phyloP scores from a whole-genome alignment of 139 green algal species.

The Astrephomene gubernaculifera region DNA sequence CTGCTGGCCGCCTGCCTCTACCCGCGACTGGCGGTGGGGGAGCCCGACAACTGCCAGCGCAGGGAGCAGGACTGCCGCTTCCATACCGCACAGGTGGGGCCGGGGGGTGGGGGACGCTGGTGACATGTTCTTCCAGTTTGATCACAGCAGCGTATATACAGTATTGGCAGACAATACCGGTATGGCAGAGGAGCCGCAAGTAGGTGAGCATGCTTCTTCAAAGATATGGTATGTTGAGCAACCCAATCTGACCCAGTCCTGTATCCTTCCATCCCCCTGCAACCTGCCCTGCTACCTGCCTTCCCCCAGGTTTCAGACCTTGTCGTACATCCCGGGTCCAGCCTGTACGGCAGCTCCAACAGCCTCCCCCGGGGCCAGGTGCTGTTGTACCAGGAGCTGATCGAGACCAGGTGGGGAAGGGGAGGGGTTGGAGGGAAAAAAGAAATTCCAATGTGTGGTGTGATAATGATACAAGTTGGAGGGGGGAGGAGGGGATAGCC shows the following conservation, averaged over 20 bases:
- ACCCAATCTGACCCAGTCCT: too few species aligned
- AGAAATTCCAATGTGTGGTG: too few species aligned
- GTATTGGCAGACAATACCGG: too few species aligned
- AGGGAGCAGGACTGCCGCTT: constrained; percentile 47
- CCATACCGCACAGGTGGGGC: neutral
- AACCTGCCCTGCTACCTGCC: neutral
- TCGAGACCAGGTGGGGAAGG: constrained; percentile 47
- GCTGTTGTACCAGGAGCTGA: constrained; percentile 53
- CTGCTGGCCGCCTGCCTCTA: constrained; percentile 47
- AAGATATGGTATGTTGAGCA: too few species aligned
- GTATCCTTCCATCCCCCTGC: neutral
- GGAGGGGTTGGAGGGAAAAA: too few species aligned
- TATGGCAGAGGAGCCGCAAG: too few species aligned
- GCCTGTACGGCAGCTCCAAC: constrained; percentile 34
- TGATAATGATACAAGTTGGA: too few species aligned
- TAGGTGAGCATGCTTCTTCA: too few species aligned
- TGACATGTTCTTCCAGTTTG: too few species aligned
- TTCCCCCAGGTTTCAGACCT: constrained; percentile 32
- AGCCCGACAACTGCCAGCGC: constrained; percentile 32
- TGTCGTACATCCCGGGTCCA: constrained; percentile 51
- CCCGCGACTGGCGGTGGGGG: constrained; percentile 48
- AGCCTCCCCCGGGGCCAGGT: constrained; percentile 38
- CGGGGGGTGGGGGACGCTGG: neutral
- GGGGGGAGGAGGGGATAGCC: too few species aligned
- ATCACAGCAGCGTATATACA: too few species aligned